Conservation (phyloP, 2,329 filamentous ascomycete genomes). For the Pseudocercospora pini-densiflorae region DNA sequence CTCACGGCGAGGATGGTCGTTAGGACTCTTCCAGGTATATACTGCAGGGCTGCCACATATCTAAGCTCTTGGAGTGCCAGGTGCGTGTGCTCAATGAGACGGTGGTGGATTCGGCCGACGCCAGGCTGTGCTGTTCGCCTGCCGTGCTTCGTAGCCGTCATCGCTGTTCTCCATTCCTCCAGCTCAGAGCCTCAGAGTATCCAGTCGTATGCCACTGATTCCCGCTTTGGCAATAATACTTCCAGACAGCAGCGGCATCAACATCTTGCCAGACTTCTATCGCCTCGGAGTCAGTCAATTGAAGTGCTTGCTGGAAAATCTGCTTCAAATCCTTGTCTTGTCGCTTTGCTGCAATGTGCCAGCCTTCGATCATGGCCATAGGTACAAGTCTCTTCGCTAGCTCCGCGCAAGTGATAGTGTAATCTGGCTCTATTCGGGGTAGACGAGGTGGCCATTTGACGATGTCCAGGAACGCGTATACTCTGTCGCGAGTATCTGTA, state of each 20-base stretch:
- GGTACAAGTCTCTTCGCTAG: neutral
- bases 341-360: neutral
- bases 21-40: too few relatives aligned
- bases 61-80: neutral
- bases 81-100: neutral
- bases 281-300: neutral
- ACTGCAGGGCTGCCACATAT: neutral
- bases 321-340: neutral
- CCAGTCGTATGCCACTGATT: neutral
- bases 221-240: neutral
- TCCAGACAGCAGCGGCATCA: neutral
- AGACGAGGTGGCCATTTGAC: conserved; percentile 3
- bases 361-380: conserved; percentile 3
- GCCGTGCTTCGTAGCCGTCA: neutral
- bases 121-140: neutral
- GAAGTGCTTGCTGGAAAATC: neutral
- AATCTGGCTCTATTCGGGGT: neutral
- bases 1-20: too few relatives aligned
- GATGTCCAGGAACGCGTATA: neutral
- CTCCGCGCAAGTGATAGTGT: neutral
- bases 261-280: neutral
- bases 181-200: neutral
- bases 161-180: neutral
- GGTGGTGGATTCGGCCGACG: neutral
- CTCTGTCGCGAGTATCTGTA: neutral